Evolutionary conservation across 1,284 basidiomycete species (phyloP), one percentile per base, ranked within the genome.

Genomic region (Schizophyllum amplum): DNA sequence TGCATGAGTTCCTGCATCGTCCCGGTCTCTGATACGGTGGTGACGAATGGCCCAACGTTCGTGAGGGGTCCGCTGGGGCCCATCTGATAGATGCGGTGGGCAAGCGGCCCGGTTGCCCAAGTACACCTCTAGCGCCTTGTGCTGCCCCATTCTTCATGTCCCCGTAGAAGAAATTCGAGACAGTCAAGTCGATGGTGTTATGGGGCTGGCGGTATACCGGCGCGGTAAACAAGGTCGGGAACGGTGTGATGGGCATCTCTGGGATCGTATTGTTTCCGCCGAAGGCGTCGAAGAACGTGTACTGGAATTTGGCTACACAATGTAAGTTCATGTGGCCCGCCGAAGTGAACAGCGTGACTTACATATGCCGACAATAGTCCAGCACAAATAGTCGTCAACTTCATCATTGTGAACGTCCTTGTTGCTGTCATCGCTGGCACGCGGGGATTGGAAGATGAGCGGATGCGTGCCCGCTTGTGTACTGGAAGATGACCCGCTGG

Each of bases 331-430:
- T 67, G 60, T 66, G 64, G 61, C 55, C 58, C 48, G 33, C 52
- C 60, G 50, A 49, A 46, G 15, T 56, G 27, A 57, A 57, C 42
- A 55, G 54, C 55, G 66, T 59, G 33, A 82, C 92, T 72, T 72
- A 94, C 93, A 92, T 55, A 97, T 94, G 53, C 94, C 92, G 60
- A 94, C 92, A 62, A 98, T 94, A 7, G 92, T 94, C 94, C 94
- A 98, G 66, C 92, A 93, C 59, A 95, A 79, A 73, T 92, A 94
- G 68, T 98, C 94, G 66, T 96, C 92, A 13, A 97, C 92, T 69
- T 92, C 90, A 65, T 94, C 92, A 84, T 54, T 87, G 79, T 25
- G 81, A 71, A 52, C 80, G 81, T 48, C 81, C 76, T 17, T 86
- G 67, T 88, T 87, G 56, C 84, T 70, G 65, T 91, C 87, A 58